Evolutionary conservation across 192 early-diverging fungal species (phyloP).

Genomic region (Pilobolus umbonatus): DNA sequence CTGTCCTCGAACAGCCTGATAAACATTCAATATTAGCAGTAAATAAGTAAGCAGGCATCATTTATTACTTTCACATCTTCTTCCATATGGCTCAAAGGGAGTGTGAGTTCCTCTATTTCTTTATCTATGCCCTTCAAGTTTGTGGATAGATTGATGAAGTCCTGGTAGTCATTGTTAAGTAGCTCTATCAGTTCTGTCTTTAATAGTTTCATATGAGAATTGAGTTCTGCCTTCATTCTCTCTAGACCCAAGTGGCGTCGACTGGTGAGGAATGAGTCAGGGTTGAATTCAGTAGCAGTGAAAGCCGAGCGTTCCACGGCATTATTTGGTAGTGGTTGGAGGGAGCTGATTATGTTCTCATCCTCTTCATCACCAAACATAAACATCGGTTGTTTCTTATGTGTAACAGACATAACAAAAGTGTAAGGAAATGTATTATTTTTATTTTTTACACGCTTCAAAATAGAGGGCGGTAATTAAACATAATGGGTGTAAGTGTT

Average conservation of each 20-base stretch:
- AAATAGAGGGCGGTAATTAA: background rate
- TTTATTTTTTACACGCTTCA: too few species aligned
- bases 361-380: conserved; percentile 29
- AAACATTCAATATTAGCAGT: background rate
- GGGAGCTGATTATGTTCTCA: conserved; percentile 7
- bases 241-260: conserved; percentile 64
- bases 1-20: conserved; percentile 45
- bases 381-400: conserved; percentile 4
- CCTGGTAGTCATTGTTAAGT: conserved; percentile 74
- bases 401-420: background rate
- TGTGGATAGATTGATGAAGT: conserved; percentile 77
- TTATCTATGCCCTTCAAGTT: conserved; percentile 70
- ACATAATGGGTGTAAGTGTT: background rate
- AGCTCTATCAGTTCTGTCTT: conserved; percentile 75
- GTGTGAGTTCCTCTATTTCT: conserved; percentile 55
- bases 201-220: conserved; percentile 47
- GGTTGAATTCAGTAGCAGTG: conserved; percentile 41
- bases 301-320: conserved; percentile 29
- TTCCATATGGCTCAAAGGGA: conserved; percentile 58
- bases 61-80: conserved; percentile 55
- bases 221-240: conserved; percentile 58
- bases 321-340: conserved; percentile 25
- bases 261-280: conserved; percentile 58
- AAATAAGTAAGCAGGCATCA: background rate
- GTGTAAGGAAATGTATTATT: too few species aligned